Evolutionary conservation across 2,329 filamentous ascomycete genomes (phyloP), one percentile per base, ranked within the genome.

Genomic region (Nakataea oryzae): DNA sequence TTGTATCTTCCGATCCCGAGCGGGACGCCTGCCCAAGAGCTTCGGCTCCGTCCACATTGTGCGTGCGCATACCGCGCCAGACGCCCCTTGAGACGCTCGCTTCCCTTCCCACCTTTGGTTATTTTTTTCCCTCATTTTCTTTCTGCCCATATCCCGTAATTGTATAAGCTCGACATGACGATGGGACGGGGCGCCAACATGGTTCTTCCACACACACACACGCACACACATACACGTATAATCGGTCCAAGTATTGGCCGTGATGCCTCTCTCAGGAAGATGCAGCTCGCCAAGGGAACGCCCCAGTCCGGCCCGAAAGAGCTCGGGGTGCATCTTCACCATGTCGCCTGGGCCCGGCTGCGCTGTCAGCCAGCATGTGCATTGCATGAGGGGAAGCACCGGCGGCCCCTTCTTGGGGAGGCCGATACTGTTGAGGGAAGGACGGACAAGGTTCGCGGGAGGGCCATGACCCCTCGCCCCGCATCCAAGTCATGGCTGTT

Each of bases 251-350:
- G 30, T 65, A 66, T 63, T 55, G 24, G 66, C 57, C 9, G 61
- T 63, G 26, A 61, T 41, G 41, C 54, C 63, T 12, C 59, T 62
- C 32, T n/a, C n/a, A n/a, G 63, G 54, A 27, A 67, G 59, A 62
- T 64, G 64, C 41, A 65, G 63, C 59, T 67, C 65, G 21, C 50
- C 17, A 34, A 30, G 30, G 67, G 65, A 56, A 70, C 69, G 47
- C 66, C 65, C 14, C 54, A 17, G 57, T 64, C 65, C n/a, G 73
- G 64, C 14, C 66, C 66, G 54, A 14, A 66, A 64, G 4, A 71
- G 71, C 60, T 76, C 74, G 56, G 76, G 73, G 64, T 77, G 74
- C 63, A 76, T 75, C 66, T 76, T 76, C 50, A 76, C 61, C 26
- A 77, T 70, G 64, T 77, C 75, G 60, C 71, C 72, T 60, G 34